phyloP scores from a whole-genome alignment of 1,139 yeast species.

The Kurtzmaniella quercitrusa region DNA sequence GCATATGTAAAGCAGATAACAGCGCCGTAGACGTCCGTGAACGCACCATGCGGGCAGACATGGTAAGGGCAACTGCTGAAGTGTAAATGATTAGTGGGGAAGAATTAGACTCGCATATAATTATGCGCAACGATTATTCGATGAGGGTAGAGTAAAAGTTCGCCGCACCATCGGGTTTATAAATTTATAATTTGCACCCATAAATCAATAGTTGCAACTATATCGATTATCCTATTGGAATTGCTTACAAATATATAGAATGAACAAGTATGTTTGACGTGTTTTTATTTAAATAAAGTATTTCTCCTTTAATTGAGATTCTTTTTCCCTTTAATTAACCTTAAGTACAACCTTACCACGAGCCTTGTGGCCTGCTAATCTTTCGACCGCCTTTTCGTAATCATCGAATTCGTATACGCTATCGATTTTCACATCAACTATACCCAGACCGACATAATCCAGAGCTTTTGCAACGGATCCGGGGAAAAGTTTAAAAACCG shows the following conservation, averaged over 20 bases:
- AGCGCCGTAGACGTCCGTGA: background rate
- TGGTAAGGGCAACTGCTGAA: background rate
- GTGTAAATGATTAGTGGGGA: background rate
- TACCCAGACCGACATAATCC: slow-evolving; percentile 13
- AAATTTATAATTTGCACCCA: too few species aligned
- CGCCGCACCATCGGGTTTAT: background rate
- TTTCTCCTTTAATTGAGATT: background rate
- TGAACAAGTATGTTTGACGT: too few species aligned
- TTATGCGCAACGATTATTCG: background rate
- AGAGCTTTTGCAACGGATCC: slow-evolving; percentile 4
- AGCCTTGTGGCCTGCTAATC: slow-evolving; percentile 43
- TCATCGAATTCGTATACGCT: slow-evolving; percentile 48
- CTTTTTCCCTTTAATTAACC: background rate
- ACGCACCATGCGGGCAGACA: background rate
- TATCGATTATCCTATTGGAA: too few species aligned
- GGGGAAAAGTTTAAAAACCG: background rate
- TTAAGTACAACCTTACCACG: slow-evolving; percentile 56
- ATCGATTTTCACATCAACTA: slow-evolving; percentile 49
- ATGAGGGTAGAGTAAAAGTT: background rate
- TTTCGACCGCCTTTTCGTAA: slow-evolving; percentile 46
- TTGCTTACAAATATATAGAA: too few species aligned
- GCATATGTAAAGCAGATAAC: background rate
- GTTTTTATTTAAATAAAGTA: too few species aligned
- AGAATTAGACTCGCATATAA: background rate
- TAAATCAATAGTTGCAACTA: too few species aligned